These are phyloP conservation scores for Pisolithus marmoratus DNA, from an alignment of 768 basidiomycete species.

Conservation along the genomic window DNA sequence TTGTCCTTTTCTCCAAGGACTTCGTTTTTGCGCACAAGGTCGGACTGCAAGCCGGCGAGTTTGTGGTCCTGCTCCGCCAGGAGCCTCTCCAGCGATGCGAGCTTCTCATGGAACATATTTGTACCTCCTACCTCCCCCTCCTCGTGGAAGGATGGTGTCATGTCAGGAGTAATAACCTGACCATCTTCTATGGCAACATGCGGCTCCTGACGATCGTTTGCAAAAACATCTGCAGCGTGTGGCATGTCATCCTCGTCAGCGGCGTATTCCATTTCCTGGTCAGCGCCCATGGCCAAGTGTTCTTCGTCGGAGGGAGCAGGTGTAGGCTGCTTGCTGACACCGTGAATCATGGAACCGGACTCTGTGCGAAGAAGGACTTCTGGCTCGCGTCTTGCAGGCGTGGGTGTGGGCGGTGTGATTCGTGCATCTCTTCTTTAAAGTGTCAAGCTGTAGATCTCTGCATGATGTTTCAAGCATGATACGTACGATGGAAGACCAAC, in stretches of 20 bases:
- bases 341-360: conserved; percentile 44
- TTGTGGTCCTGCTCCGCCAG: conserved; percentile 22
- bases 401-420: not conserved
- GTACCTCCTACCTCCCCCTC: not conserved
- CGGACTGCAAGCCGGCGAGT: conserved; percentile 18
- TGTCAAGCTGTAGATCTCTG: not conserved
- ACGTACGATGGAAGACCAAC: not conserved
- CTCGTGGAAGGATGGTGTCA: not conserved
- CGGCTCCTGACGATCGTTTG: not conserved
- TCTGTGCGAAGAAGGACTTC: conserved; percentile 29
- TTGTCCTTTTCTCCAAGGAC: conserved; percentile 1
- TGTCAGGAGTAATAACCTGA: conserved; percentile 3
- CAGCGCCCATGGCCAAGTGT: conserved; percentile 10
- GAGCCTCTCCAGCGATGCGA: conserved; percentile 10
- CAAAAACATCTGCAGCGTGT: conserved; percentile 9
- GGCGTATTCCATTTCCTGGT: conserved; percentile 1
- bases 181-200: not conserved
- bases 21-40: conserved; percentile 13
- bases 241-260: conserved; percentile 12
- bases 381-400: not conserved
- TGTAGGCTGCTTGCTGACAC: conserved; percentile 44
- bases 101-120: conserved; percentile 7
- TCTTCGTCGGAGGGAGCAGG: conserved; percentile 37
- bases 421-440: not conserved
- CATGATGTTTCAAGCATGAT: not conserved